Evolutionary conservation across 805 yeast genomes (phyloP), one percentile per base, ranked within the genome.

Genomic region (Metschnikowia lochheadii): DNA sequence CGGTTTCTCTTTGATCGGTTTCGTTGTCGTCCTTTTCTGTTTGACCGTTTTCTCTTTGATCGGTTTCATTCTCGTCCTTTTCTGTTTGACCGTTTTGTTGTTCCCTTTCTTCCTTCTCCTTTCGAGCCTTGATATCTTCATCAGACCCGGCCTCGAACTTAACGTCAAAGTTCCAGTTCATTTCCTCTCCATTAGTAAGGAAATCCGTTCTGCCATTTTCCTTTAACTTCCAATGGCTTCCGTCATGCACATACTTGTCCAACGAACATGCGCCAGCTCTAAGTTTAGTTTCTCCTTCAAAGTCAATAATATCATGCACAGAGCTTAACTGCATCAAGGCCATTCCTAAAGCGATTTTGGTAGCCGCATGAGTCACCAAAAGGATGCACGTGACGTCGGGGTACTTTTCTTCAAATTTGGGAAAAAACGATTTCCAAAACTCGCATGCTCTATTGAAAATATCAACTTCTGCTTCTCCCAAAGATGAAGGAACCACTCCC

Each of bases 341-440:
- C 81, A 89, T 81, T 3, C 97, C 97, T 15, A 92, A 70, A 0
- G 95, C 91, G 53, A 90, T 89, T 65, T 89, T 89, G 5, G 95
- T 79, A 3, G 98, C 97, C 1, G 98, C 99, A 68, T 94, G 98
- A 3, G 96, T 83, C 26, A 89, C 83, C n/a, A 92, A 69, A 20
- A 94, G 60, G 6, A 94, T 72, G 0, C 82, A 73, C 35, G 83
- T 81, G 32, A 82, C 71, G 1, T 81, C 70, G 0, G 96, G 95
- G 59, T 69, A 78, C 52, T 76, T 69, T 6, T 60, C 51, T 55
- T 84, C 85, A 48, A 88, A 73, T 46, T 69, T 73, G 1, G 84
- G 80, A 2, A 89, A 66, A 57, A 92, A 82, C 34, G 62, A 62
- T 0, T 64, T 55, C 76, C 91, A 72, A 52, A 89, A 85, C 6